Base-by-base conservation (phyloP, 768 basidiomycete genomes). In the Boletus patriciae region DNA sequence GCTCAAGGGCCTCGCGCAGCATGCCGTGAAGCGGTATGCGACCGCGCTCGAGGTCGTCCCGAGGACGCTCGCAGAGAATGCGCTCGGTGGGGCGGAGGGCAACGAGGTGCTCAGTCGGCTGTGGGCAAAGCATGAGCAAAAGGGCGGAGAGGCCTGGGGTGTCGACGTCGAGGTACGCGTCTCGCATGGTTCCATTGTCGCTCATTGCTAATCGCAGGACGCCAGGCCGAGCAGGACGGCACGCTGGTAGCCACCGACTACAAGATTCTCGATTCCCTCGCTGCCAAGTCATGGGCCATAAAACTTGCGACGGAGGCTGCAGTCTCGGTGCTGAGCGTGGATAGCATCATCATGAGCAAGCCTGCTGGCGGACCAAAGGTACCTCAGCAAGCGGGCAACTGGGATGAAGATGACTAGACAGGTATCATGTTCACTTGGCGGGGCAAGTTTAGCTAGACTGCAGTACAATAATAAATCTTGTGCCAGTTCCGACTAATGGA, bases 271-370 rank as follows among this genome's bases (percentile, higher is more conserved):
- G 94, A 97, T 70, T 87, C 94, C n/a, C 78, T 95, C 8, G 90
- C 86, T 10, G 90, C 92, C 18, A 96, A 95, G 72, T 77, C 86
- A 6, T 96, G 94, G 93, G 93, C 92, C 2, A 83, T 97, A 64
- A 80, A 83, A 55, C 82, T 94, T n/a, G 94, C 88, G 16, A 93
- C 93, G 0, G 94, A 97, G 68, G 92, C 94, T 18, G 94, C 94
- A 1, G 81, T 90, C 40, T 87, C 92, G 0, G 91, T 97, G 31
- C 83, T 99, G 52, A 90, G 88, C 59, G 97, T 99, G 8, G 97
- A 99, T 74, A 93, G 91, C 67, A 98, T 98, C 70, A 97, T 98
- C 77, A 94, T 95, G 85, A 92, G 90, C 76, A 93, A 92, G 69
- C 89, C 90, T n/a, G 90, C 91, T 0, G 90, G 91, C 31, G 90